phyloP scores from a whole-genome alignment of 805 yeast genomes.

The Starmera caribaea region DNA sequence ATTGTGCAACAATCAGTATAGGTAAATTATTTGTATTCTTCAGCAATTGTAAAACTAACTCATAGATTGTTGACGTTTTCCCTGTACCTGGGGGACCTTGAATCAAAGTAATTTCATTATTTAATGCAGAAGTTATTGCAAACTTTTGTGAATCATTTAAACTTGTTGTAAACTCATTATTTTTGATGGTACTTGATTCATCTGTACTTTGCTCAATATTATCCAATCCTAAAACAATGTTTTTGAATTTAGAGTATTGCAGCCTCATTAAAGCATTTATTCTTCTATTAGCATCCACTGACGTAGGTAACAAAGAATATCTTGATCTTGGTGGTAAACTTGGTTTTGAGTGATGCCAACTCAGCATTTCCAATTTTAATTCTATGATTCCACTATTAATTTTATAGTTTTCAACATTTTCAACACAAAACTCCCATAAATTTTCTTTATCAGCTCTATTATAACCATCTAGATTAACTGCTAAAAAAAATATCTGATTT shows the following conservation, averaged over 20 bases:
- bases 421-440: constrained; percentile 53
- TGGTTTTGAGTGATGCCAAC: constrained; percentile 44
- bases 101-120: constrained; percentile 42
- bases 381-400: constrained; percentile 25
- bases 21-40: constrained; percentile 49
- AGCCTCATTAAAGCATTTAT: constrained; percentile 57
- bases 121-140: constrained; percentile 42
- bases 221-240: constrained; percentile 44
- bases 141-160: constrained; percentile 51
- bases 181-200: constrained; percentile 42
- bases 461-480: constrained; percentile 18
- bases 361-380: constrained; percentile 40
- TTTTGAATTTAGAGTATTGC: constrained; percentile 40
- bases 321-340: constrained; percentile 35
- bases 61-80: constrained; percentile 64
- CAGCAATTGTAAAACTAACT: constrained; percentile 46
- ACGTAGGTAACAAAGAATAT: constrained; percentile 44
- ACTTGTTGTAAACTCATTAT: constrained; percentile 28
- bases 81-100: constrained; percentile 87
- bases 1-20: constrained; percentile 64
- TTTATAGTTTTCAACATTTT: constrained; percentile 29
- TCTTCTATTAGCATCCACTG: constrained; percentile 53
- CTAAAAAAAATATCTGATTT: constrained; percentile 37
- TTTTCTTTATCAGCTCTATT: constrained; percentile 35
- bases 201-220: constrained; percentile 47